phyloP scores from a whole-genome alignment of 2,329 filamentous ascomycete genomes.

The Sarocladiaceae sp. region DNA sequence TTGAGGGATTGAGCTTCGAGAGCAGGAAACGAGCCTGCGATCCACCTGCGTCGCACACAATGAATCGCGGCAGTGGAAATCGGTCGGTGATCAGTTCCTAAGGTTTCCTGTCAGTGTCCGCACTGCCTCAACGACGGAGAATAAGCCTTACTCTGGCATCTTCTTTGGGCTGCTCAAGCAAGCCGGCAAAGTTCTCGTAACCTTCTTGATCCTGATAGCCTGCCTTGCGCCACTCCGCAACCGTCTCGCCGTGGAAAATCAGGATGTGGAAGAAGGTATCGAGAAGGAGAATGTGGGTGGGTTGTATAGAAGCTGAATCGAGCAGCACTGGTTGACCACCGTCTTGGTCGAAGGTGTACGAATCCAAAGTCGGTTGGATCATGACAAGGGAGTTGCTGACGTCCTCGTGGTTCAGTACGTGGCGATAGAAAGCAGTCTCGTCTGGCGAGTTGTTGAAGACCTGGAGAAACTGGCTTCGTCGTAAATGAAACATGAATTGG shows the following conservation, averaged over 20 bases:
- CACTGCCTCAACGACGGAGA: neutral
- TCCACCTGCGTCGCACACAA: slow-evolving; percentile 96
- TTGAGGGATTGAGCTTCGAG: slow-evolving; percentile 95
- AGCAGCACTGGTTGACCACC: slow-evolving; percentile 88
- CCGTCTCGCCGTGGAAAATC: slow-evolving; percentile 97
- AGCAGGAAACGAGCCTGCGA: slow-evolving; percentile 96
- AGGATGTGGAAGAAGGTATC: slow-evolving; percentile 99
- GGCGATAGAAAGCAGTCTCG: slow-evolving; percentile 97
- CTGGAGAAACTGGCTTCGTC: slow-evolving; percentile 93
- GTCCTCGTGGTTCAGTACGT: slow-evolving; percentile 95
- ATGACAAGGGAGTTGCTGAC: slow-evolving; percentile 95
- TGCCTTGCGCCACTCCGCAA: slow-evolving; percentile 96
- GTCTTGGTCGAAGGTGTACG: slow-evolving; percentile 94
- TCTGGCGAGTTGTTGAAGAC: slow-evolving; percentile 99
- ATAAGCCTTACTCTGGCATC: slow-evolving; percentile 76
- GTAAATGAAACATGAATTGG: slow-evolving; percentile 99
- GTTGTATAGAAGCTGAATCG: slow-evolving; percentile 93
- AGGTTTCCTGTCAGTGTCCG: neutral
- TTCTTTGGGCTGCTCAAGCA: slow-evolving; percentile 91
- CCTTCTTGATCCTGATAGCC: slow-evolving; percentile 97
- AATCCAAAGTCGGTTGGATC: slow-evolving; percentile 97
- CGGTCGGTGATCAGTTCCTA: slow-evolving; percentile 94
- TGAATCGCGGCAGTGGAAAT: slow-evolving; percentile 96
- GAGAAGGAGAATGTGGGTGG: slow-evolving; percentile 85
- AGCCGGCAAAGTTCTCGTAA: slow-evolving; percentile 87